Base-by-base conservation (phyloP, 1,284 basidiomycete genomes). In the Inonotus obliquus region DNA sequence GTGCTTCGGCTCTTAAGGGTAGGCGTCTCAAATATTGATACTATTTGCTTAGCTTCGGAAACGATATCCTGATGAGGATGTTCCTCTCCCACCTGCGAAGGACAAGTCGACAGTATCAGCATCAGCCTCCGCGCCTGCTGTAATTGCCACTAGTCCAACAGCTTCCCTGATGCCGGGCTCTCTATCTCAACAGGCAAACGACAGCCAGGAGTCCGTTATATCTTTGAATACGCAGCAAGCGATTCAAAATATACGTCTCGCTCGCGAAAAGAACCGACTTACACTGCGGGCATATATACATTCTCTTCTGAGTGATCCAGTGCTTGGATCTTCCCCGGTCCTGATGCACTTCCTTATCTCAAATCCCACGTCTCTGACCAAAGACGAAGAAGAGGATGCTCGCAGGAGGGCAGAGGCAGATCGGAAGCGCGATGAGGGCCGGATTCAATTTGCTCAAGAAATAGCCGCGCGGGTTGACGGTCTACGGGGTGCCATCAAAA, bases 271-370 rank as follows among this genome's bases (percentile, higher is more conserved):
- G 81, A 99, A 99, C 69, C 82, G 97, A 6, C 79, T 99, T 7
- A 99, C 97, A 0, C 83, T 99, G 7, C 85, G 97, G 23, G 91
- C 94, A 0, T 99, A 98, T 74, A 80, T 99, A 14, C 89, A 92
- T 66, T 76, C 85, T 0, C 79, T 99, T 21, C 78, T 99, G 47
- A 74, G 82, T n/a, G 87, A 87, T 4, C 83, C 87, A 0, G 78
- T 81, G 14, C 81, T 97, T 19, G 87, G 91, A 0, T 91, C 92
- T 54, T 94, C 93, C 0, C 89, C 92, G 1, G 86, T 97, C 7
- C 80, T 99, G 47, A 82, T 83, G 57, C 92, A 89, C 0, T 99
- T 99, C 77, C 77, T 99, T 39, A 80, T 94, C 10, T 87, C 89
- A 13, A 83, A 83, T 1, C 91, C 94, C 0, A 94, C 87, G 4